Evolutionary conservation across 2,329 filamentous ascomycete genomes (phyloP), one percentile per base, ranked within the genome.

Genomic region (Huntiella bhutanensis): DNA sequence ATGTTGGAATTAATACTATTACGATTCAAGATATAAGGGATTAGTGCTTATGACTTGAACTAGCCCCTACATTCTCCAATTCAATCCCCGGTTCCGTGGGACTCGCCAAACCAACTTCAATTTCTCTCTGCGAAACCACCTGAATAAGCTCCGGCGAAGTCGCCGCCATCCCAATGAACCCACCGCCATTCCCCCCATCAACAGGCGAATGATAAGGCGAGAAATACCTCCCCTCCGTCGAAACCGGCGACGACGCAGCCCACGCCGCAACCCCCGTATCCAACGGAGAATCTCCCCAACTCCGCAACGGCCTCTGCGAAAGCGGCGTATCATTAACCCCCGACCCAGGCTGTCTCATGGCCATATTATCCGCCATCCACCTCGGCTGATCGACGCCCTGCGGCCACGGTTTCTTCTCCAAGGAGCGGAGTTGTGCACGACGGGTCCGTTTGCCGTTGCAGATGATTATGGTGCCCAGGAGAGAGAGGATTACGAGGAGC

Each of bases 361-460:
- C 34, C 12, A 38, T 34, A 41, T 42, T 38, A 41, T 41, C 50
- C 47, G 35, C 49, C 33, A 22, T 33, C 19, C 19, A 19, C 33
- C 10, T 38, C 33, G 50, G 38, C 4, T 42, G 45, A 6, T 35
- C 48, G 13, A 34, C 45, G 38, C 41, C 44, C 32, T 38, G 40
- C 4, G 47, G 37, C 10, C 34, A 41, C 5, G 47, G 48, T 33
- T 43, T 46, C n/a, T 60, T 57, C 51, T 67, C 64, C 2, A 73
- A 61, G 10, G 62, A 59, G 36, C 61, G 65, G 1, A 79, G 59
- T 53, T 66, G 73, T 1, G 66, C 64, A 15, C 67, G 65, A 43
- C 75, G 65, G 10, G 69, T 64, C 7, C 72, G 68, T 50, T 68
- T 73, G 3, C 75, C 75, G 34, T 66, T 67, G 56, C 68, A 68